phyloP scores from a whole-genome alignment of 176 grass and related monocot genomes.

The Metroxylon sagu region DNA sequence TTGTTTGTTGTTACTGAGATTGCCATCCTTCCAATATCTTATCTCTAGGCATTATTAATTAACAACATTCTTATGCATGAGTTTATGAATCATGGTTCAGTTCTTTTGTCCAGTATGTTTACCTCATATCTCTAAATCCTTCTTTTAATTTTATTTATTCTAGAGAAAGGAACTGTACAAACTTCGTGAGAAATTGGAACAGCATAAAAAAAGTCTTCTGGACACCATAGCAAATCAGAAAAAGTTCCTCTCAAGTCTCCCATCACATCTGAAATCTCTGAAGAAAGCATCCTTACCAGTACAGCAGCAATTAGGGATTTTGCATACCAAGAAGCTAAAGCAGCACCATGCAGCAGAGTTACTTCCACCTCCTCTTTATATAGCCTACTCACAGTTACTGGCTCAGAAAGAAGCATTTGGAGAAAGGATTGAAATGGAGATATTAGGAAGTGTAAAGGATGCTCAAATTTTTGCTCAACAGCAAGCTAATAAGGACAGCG shows the following conservation, averaged over 20 bases:
- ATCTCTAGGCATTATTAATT: no score
- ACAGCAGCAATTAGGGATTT: conserved; percentile 85
- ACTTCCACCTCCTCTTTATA: conserved; percentile 77
- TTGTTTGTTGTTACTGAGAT: no score
- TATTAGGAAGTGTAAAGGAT: conserved; percentile 81
- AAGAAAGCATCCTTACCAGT: conserved; percentile 99
- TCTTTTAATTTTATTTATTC: conserved; percentile 15
- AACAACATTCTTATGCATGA: no score
- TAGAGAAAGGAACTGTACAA: conserved; percentile 92
- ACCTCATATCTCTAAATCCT: neutral
- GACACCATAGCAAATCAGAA: conserved; percentile 67
- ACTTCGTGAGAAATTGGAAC: conserved; percentile 68
- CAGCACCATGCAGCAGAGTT: conserved; percentile 79
- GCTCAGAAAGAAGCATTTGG: conserved; percentile 97
- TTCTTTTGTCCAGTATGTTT: no score
- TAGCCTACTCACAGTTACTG: conserved; percentile 71
- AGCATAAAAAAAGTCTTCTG: conserved; percentile 46
- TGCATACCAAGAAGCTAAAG: conserved; percentile 88
- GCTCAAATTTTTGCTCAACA: conserved; percentile 67
- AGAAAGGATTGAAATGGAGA: conserved; percentile 91
- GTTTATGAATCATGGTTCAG: no score
- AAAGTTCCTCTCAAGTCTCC: conserved; percentile 89
- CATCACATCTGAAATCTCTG: conserved; percentile 93
- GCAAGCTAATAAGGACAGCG: conserved; percentile 60
- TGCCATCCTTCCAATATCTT: no score